Evolutionary conservation across 345 rosid species (phyloP).

Genomic region (Eucalyptus caleyi): DNA sequence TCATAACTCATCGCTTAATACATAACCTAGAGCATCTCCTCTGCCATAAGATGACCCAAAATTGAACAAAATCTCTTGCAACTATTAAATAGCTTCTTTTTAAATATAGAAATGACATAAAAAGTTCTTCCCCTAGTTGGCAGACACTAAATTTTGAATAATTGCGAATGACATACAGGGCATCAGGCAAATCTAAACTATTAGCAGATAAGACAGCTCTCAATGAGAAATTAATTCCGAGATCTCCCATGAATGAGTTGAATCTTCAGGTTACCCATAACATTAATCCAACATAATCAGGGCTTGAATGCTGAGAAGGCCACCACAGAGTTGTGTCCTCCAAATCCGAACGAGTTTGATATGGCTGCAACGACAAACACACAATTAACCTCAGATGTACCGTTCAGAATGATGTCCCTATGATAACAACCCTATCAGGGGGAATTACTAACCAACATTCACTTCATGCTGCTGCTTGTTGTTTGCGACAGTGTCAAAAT

Average conservation of each 20-base stretch:
- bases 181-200: neutral
- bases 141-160: neutral
- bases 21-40: neutral
- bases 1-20: neutral
- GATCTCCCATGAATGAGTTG: neutral
- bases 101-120: neutral
- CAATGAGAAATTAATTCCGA: neutral
- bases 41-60: neutral
- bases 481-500: constrained; percentile 81
- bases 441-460: constrained; percentile 72
- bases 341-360: constrained; percentile 94
- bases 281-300: constrained; percentile 10
- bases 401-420: neutral
- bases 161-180: neutral
- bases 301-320: constrained; percentile 87
- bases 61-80: neutral
- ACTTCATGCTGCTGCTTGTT: constrained; percentile 87
- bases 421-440: neutral
- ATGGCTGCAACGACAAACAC: constrained; percentile 36
- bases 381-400: neutral
- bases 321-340: constrained; percentile 98
- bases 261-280: neutral
- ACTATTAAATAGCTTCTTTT: neutral
- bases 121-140: neutral
- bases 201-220: neutral